These are phyloP conservation scores for Xylaria sp. DNA, from an alignment of 2,329 filamentous ascomycete species.

Conservation along the genomic window DNA sequence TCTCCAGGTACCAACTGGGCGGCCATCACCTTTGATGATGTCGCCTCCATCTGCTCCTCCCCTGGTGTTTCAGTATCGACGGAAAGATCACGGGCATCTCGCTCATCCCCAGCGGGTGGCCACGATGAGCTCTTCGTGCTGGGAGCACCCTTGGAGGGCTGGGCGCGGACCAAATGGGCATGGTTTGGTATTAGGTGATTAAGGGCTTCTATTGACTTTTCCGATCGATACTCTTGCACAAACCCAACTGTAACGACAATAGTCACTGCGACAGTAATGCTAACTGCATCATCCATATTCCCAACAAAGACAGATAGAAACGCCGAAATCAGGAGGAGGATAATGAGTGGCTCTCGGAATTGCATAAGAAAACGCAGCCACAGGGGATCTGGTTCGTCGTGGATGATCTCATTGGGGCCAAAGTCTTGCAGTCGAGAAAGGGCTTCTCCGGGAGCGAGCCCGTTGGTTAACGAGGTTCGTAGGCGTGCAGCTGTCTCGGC, in stretches of 20 bases:
- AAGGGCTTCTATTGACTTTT: constrained; percentile 95
- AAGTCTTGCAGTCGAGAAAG: constrained; percentile 80
- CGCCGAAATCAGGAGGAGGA: constrained; percentile 90
- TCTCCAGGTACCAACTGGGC: constrained; percentile 90
- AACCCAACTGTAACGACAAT: constrained; percentile 98
- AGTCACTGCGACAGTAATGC: constrained; percentile 94
- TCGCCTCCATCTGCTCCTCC: constrained; percentile 72
- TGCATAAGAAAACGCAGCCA: constrained; percentile 97
- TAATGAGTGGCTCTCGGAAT: constrained; percentile 94
- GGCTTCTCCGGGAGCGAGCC: constrained; percentile 83
- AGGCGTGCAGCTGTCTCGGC: constrained; percentile 81
- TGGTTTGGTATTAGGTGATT: constrained; percentile 95
- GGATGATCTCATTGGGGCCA: constrained; percentile 93
- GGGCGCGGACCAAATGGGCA: constrained; percentile 86
- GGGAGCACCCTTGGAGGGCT: constrained; percentile 51
- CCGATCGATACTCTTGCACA: constrained; percentile 95
- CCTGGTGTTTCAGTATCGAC: constrained; percentile 67
- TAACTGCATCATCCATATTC: constrained; percentile 93
- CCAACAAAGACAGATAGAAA: constrained; percentile 89
- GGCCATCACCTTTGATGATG: constrained; percentile 87
- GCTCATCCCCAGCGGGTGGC: constrained; percentile 58
- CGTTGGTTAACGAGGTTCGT: constrained; percentile 83
- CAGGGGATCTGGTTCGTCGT: constrained; percentile 90
- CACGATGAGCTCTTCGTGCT: constrained; percentile 56
- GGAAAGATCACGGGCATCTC: constrained; percentile 60